phyloP scores from a whole-genome alignment of 257 asterid genomes.

The Ilex aquifolium region DNA sequence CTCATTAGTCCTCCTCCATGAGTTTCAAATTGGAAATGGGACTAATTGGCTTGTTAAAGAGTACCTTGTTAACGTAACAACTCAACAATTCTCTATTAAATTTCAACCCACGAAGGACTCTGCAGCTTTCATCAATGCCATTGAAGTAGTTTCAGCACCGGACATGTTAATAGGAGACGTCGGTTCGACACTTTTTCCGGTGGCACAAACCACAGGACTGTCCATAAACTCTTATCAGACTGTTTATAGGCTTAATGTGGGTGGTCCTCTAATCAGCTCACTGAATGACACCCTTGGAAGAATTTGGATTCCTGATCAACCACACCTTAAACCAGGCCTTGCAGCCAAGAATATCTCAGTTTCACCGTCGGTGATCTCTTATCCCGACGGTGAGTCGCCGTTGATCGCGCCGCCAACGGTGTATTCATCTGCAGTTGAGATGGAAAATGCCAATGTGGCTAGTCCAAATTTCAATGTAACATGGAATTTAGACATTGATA shows the following conservation, averaged over 20 bases:
- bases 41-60: slow-evolving; percentile 22
- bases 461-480: slow-evolving; percentile 68
- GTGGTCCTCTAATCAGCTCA: slow-evolving; percentile 33
- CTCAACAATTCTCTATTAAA: slow-evolving; percentile 28
- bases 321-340: slow-evolving; percentile 44
- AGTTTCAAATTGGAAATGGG: slow-evolving; percentile 22
- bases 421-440: slow-evolving; percentile 68
- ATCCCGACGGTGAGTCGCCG: slow-evolving; percentile 75
- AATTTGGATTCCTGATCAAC: slow-evolving; percentile 40
- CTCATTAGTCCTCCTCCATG: slow-evolving; percentile 36
- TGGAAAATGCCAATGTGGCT: slow-evolving; percentile 60
- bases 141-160: slow-evolving; percentile 60
- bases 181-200: slow-evolving; percentile 41
- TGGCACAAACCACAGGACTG: slow-evolving; percentile 32
- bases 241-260: slow-evolving; percentile 41
- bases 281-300: slow-evolving; percentile 40
- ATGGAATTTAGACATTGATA: slow-evolving; percentile 63
- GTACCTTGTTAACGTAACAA: slow-evolving; percentile 50
- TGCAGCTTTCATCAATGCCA: slow-evolving; percentile 43
- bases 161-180: slow-evolving; percentile 30
- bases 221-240: slow-evolving; percentile 29
- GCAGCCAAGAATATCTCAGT: slow-evolving; percentile 37
- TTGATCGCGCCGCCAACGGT: slow-evolving; percentile 74
- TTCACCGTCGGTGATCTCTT: slow-evolving; percentile 41
- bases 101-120: slow-evolving; percentile 35